Evolutionary conservation across 2,329 filamentous ascomycete genomes (phyloP).

Genomic region (Lachnellula occidentalis): DNA sequence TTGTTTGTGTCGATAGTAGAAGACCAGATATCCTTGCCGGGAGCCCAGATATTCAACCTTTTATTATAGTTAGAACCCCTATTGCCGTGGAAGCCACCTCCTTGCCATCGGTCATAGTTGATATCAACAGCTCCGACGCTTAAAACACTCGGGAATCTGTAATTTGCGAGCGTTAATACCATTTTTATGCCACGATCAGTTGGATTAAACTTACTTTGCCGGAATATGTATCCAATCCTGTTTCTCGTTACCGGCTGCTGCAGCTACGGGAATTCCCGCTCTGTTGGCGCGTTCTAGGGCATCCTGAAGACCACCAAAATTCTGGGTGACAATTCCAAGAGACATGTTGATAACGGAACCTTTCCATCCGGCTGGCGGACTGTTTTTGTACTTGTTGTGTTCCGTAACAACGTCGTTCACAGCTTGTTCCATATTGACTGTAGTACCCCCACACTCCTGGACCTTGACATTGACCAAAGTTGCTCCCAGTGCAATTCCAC

Average conservation of each 20-base stretch:
- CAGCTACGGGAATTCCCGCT: not conserved
- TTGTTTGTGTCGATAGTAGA: not conserved
- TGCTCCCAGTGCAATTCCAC: not conserved
- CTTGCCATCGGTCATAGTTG: not conserved
- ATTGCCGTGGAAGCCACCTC: not conserved
- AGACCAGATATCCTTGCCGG: not conserved
- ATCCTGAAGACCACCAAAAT: not conserved
- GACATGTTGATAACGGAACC: conserved; percentile 3
- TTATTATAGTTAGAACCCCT: not conserved
- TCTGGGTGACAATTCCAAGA: not conserved
- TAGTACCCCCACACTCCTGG: not conserved
- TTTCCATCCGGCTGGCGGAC: not conserved
- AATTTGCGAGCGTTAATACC: not conserved
- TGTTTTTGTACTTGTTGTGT: not conserved
- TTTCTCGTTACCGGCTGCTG: not conserved
- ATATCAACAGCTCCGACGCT: conserved; percentile 2
- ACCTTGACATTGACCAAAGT: conserved; percentile 4
- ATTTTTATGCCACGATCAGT: not conserved
- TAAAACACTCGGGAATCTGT: not conserved
- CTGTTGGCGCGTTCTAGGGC: not conserved
- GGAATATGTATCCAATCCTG: not conserved
- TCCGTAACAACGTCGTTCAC: not conserved
- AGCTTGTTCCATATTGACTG: not conserved
- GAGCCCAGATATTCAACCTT: not conserved
- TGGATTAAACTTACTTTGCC: not conserved